phyloP scores from a whole-genome alignment of 176 grass and related monocot species.

The Dactylis glomerata region DNA sequence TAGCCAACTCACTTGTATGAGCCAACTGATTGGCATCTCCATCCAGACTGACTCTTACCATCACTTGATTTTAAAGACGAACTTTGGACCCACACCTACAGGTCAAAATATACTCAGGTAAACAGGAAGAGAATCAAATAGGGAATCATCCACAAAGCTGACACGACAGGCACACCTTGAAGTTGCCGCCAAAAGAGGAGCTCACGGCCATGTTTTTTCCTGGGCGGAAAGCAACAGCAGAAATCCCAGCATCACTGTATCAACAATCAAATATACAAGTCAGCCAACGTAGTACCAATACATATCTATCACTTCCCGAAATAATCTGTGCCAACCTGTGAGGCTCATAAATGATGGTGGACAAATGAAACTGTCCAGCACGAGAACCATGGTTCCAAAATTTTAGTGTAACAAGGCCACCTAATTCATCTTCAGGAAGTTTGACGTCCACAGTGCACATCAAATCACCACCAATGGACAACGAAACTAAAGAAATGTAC shows the following conservation, averaged over 20 bases:
- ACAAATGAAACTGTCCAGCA: conserved; percentile 55
- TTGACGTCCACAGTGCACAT: conserved; percentile 95
- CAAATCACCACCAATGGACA: conserved; percentile 69
- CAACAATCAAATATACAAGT: conserved; percentile 21
- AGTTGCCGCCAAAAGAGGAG: conserved; percentile 83
- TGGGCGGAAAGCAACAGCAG: conserved; percentile 75
- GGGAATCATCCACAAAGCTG: conserved; percentile 16
- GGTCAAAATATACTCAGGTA: conserved; percentile 8
- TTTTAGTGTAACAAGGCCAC: conserved; percentile 82
- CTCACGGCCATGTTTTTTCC: conserved; percentile 74
- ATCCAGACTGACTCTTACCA: conserved; percentile 60
- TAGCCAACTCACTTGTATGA: conserved; percentile 85
- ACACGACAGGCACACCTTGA: conserved; percentile 57
- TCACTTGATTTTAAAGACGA: conserved; percentile 30
- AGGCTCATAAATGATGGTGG: conserved; percentile 94
- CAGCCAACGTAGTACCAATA: background rate
- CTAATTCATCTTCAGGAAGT: conserved; percentile 88
- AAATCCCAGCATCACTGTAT: conserved; percentile 71
- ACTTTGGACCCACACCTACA: conserved; percentile 74
- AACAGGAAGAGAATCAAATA: conserved; percentile 20
- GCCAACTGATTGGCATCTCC: conserved; percentile 96
- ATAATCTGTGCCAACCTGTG: conserved; percentile 58
- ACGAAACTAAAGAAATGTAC: conserved; percentile 64
- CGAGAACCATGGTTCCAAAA: conserved; percentile 69
- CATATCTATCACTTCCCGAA: conserved; percentile 9